Percentiles rank a stretch among this genome's conserved stretches.
phyloP scores from a whole-genome alignment of 495 filamentous ascomycete species.

The Bombardia bombarda region DNA sequence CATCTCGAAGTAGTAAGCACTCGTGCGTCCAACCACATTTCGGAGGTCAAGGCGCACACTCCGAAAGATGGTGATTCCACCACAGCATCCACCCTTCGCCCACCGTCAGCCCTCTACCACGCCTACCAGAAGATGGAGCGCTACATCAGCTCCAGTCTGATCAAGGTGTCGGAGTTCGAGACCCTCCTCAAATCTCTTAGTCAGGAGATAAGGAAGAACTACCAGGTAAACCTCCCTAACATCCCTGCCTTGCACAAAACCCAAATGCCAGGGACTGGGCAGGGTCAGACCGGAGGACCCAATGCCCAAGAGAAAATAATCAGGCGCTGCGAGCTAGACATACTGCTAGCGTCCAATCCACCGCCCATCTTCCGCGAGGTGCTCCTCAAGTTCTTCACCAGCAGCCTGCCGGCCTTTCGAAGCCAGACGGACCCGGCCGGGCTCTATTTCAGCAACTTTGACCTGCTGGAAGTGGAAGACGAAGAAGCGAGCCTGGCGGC shows the following conservation, averaged over 20 bases:
- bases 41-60: slow-evolving; percentile 20
- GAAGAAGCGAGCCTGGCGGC: slow-evolving; percentile 17
- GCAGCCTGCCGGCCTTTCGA: slow-evolving; percentile 32
- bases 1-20: slow-evolving; percentile 36
- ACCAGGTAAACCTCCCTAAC: slow-evolving; percentile 29
- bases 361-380: slow-evolving; percentile 40
- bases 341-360: slow-evolving; percentile 38
- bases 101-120: slow-evolving; percentile 26
- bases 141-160: slow-evolving; percentile 29
- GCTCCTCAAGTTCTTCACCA: slow-evolving; percentile 37
- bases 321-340: slow-evolving; percentile 38
- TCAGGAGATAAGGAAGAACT: slow-evolving; percentile 37
- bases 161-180: slow-evolving; percentile 42
- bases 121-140: slow-evolving; percentile 43
- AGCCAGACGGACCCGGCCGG: slow-evolving; percentile 32
- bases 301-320: slow-evolving; percentile 26
- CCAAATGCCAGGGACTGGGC: slow-evolving; percentile 15
- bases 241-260: slow-evolving; percentile 23
- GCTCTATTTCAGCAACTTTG: slow-evolving; percentile 44
- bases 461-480: slow-evolving; percentile 40
- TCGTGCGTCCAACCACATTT: slow-evolving; percentile 30
- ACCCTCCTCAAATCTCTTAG: slow-evolving; percentile 36
- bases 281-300: not conserved
- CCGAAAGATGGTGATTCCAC: slow-evolving; percentile 15
- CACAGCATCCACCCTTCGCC: slow-evolving; percentile 10